A percentile compares a stretch with the other conserved stretches of the same genome.
phyloP scores from a whole-genome alignment of 345 rosid species.

The Melaleuca alternifolia region DNA sequence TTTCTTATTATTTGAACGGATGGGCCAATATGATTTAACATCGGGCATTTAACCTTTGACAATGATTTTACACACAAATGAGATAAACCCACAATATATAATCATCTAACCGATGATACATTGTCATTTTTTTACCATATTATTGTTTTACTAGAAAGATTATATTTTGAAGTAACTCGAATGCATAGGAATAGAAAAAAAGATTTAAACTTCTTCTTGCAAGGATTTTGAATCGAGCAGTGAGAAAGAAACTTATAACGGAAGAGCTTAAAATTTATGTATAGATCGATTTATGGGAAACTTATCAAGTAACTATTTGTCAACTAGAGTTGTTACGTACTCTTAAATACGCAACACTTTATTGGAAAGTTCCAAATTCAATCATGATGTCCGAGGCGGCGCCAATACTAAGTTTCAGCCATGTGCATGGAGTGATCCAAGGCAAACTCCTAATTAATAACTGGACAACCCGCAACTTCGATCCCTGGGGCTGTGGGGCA shows the following conservation, averaged over 20 bases:
- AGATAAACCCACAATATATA: background rate
- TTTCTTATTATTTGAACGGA: background rate
- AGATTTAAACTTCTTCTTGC: background rate
- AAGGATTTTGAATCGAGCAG: background rate
- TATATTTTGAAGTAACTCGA: background rate
- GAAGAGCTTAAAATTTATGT: background rate
- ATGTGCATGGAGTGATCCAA: background rate
- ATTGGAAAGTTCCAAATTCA: background rate
- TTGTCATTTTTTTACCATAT: background rate
- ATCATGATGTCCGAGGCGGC: background rate
- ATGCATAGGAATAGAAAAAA: background rate
- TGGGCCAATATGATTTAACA: background rate
- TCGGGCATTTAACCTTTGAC: no score
- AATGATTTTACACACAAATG: no score
- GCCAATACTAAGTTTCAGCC: background rate
- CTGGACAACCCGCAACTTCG: slow-evolving; percentile 39
- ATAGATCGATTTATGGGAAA: background rate
- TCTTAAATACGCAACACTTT: background rate
- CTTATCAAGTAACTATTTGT: background rate
- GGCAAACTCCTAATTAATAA: slow-evolving; percentile 7
- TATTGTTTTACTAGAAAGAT: background rate
- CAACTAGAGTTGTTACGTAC: background rate
- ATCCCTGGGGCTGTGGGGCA: slow-evolving; percentile 66
- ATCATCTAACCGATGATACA: background rate
- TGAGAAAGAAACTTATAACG: background rate